A percentile compares a stretch with the other conserved stretches of the same genome.
Evolutionary conservation across 208 protist species (phyloP).

Genomic region (Acanthamoeba rhysodes): DNA sequence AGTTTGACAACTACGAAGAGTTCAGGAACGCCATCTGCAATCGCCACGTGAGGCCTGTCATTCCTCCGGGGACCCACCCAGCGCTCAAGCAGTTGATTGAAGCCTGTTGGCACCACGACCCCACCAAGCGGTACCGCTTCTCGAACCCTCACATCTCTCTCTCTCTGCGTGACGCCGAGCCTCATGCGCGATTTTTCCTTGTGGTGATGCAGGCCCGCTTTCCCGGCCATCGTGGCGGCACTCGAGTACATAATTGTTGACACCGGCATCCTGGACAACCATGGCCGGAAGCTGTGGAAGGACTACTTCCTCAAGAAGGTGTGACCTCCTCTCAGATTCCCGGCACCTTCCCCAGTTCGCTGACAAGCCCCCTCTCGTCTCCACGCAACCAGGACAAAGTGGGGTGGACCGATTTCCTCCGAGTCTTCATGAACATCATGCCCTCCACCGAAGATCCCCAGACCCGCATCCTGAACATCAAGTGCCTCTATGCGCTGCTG

Average conservation of each 20-base stretch:
- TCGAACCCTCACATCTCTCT: neutral
- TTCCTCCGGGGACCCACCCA: slow-evolving; percentile 79
- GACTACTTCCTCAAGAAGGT: slow-evolving; percentile 72
- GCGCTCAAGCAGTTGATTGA: slow-evolving; percentile 77
- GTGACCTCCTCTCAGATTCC: neutral
- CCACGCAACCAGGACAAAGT: slow-evolving; percentile 77
- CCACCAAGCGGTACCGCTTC: slow-evolving; percentile 10
- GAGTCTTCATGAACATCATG: slow-evolving; percentile 81
- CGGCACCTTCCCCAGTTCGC: neutral
- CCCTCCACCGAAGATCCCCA: slow-evolving; percentile 72
- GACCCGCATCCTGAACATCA: slow-evolving; percentile 80
- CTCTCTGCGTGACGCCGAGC: neutral
- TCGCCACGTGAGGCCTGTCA: slow-evolving; percentile 77
- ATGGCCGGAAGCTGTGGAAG: slow-evolving; percentile 84
- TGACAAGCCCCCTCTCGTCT: neutral
- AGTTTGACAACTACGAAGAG: slow-evolving; percentile 75
- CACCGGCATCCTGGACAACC: slow-evolving; percentile 65
- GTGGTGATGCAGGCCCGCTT: slow-evolving; percentile 9
- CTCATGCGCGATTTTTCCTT: neutral
- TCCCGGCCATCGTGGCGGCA: slow-evolving; percentile 55
- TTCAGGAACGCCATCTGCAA: slow-evolving; percentile 78
- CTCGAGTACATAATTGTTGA: slow-evolving; percentile 72
- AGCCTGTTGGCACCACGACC: slow-evolving; percentile 82
- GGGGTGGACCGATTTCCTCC: slow-evolving; percentile 84
- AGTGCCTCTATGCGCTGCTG: slow-evolving; percentile 83